These are phyloP conservation scores for Penicillium silybi DNA, from an alignment of 495 filamentous ascomycete genomes.

Conservation along the genomic window DNA sequence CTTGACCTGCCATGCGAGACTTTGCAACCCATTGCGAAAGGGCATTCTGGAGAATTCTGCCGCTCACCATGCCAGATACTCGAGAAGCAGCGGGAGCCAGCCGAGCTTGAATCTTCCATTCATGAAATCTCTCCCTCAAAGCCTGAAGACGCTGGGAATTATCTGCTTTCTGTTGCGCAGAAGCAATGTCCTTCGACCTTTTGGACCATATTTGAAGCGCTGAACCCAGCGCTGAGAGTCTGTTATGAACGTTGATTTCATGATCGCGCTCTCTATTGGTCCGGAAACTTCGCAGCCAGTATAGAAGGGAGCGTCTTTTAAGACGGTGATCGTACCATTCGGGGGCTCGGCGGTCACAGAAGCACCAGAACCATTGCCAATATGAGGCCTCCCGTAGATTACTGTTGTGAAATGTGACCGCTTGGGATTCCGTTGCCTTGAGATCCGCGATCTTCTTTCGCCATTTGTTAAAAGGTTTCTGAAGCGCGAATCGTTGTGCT, in stretches of 20 bases:
- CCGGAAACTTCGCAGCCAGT: conserved; percentile 43
- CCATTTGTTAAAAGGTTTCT: conserved; percentile 57
- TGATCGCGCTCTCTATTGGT: conserved; percentile 41
- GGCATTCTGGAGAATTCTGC: conserved; percentile 44
- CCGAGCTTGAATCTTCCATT: conserved; percentile 41
- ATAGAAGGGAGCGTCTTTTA: conserved; percentile 44
- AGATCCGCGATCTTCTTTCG: conserved; percentile 37
- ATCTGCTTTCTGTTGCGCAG: conserved; percentile 30
- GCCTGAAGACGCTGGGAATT: conserved; percentile 27
- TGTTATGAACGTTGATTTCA: conserved; percentile 34
- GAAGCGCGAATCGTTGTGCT: conserved; percentile 56
- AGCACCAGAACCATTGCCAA: conserved; percentile 54
- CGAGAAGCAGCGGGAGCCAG: conserved; percentile 46
- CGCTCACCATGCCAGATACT: conserved; percentile 43
- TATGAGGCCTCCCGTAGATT: conserved; percentile 45
- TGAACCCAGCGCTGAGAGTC: conserved; percentile 21
- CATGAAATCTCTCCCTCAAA: conserved; percentile 27
- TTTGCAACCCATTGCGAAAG: conserved; percentile 52
- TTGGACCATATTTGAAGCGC: conserved; percentile 32
- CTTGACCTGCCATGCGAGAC: conserved; percentile 46
- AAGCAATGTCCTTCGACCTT: conserved; percentile 24
- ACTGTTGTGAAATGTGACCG: conserved; percentile 39
- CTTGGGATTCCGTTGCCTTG: conserved; percentile 32
- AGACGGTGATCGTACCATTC: conserved; percentile 46
- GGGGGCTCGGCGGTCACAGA: conserved; percentile 52